A percentile compares a stretch with the other conserved stretches of the same genome.
Conservation (phyloP, 2,329 filamentous ascomycete genomes). For the Botrytis medusae region DNA sequence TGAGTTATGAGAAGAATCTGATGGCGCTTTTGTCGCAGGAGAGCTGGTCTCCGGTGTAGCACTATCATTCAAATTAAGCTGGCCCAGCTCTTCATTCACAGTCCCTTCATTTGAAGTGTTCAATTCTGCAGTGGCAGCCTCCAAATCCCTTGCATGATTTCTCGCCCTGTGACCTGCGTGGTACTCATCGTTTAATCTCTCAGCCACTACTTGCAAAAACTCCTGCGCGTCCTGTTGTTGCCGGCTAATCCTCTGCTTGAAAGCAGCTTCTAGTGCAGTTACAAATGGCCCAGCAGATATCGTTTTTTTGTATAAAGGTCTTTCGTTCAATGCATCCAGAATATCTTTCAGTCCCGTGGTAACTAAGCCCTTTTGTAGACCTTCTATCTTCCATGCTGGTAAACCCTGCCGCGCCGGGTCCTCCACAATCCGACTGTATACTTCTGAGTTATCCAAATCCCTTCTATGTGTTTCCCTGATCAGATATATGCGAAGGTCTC, state of each 20-base stretch:
- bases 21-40: conserved; percentile 4
- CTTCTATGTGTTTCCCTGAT: conserved; percentile 88
- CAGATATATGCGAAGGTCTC: conserved; percentile 85
- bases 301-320: conserved; percentile 90
- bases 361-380: conserved; percentile 77
- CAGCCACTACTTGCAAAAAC: conserved; percentile 90
- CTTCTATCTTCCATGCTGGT: conserved; percentile 61
- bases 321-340: conserved; percentile 87
- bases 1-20: conserved; percentile 15
- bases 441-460: conserved; percentile 71
- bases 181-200: conserved; percentile 91
- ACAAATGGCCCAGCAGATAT: conserved; percentile 88
- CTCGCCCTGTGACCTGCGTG: conserved; percentile 78
- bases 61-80: conserved; percentile 22
- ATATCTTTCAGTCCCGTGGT: conserved; percentile 89
- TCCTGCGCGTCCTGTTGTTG: conserved; percentile 98
- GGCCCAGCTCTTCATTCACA: conserved; percentile 19
- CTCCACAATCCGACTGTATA: conserved; percentile 66
- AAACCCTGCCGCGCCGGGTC: conserved; percentile 48
- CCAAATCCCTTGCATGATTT: conserved; percentile 49
- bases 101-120: conserved; percentile 19
- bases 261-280: conserved; percentile 77
- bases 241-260: conserved; percentile 84
- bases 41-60: conserved; percentile 4
- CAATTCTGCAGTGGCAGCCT: conserved; percentile 14